Conservation (phyloP, 805 yeast genomes). For the Cyberlindnera mrakii region DNA sequence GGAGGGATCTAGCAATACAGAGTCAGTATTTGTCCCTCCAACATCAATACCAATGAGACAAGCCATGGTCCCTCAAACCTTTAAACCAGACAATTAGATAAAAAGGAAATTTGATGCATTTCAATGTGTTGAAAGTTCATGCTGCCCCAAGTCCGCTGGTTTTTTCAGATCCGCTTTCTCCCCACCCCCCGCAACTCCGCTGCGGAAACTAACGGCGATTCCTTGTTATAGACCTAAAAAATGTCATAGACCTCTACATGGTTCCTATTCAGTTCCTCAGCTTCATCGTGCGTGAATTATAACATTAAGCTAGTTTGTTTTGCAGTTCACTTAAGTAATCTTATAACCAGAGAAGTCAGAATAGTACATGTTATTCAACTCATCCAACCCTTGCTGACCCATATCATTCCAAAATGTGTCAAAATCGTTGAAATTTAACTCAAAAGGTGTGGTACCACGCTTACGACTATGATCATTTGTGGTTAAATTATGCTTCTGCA, state of each 20-base stretch:
- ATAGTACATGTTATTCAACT: conserved; percentile 22
- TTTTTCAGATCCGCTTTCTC: too few relatives aligned
- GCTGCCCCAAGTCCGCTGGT: too few relatives aligned
- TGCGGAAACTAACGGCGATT: too few relatives aligned
- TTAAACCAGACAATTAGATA: neutral
- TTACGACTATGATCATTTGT: neutral
- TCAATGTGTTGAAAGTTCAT: too few relatives aligned
- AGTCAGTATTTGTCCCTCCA: conserved; percentile 48
- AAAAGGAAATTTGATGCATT: too few relatives aligned
- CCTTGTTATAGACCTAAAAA: too few relatives aligned
- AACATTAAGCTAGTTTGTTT: neutral
- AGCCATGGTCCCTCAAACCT: neutral
- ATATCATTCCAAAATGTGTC: conserved; percentile 24
- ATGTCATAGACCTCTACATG: too few relatives aligned
- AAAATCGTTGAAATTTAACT: conserved; percentile 13
- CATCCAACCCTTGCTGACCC: conserved; percentile 23
- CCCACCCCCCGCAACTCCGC: too few relatives aligned
- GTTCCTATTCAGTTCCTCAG: too few relatives aligned
- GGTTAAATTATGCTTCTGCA: neutral
- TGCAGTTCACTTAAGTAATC: neutral
- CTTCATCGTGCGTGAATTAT: neutral
- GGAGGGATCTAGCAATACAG: conserved; percentile 37
- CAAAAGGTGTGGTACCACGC: conserved; percentile 12
- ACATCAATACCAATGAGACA: conserved; percentile 42
- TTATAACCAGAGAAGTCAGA: conserved; percentile 24